Evolutionary conservation across 108 stramenopile genomes (phyloP).

Genomic region (Nitzschia sp.): DNA sequence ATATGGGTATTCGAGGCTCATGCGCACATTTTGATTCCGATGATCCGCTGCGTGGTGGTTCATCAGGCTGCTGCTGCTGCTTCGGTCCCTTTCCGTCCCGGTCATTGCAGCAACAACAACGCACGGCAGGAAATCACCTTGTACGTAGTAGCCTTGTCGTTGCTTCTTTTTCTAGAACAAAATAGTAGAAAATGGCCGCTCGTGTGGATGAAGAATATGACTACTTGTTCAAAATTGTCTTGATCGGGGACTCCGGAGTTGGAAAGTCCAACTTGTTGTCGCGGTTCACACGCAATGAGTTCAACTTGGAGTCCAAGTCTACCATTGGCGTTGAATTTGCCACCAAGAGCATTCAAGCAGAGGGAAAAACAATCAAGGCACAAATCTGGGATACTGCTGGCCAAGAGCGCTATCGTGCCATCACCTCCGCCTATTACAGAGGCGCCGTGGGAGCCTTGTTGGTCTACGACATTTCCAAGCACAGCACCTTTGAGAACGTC

Average conservation of each 20-base stretch:
- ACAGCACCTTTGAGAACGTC: conserved; percentile 97
- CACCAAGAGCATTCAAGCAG: conserved; percentile 81
- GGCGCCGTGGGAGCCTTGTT: conserved; percentile 63
- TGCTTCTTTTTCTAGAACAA: no score
- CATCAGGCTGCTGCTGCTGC: no score
- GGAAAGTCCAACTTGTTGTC: conserved; percentile 98
- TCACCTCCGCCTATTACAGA: conserved; percentile 95
- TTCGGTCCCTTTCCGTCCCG: no score
- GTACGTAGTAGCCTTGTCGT: no score
- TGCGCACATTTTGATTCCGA: no score
- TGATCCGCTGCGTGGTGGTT: no score
- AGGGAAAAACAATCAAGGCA: conserved; percentile 95
- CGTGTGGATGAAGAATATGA: conserved; percentile 96
- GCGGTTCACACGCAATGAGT: conserved; percentile 98
- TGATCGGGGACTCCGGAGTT: conserved; percentile 87
- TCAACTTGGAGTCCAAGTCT: conserved; percentile 96
- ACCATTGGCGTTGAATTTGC: conserved; percentile 99
- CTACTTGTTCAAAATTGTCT: conserved; percentile 93
- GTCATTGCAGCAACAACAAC: no score
- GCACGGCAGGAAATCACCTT: no score
- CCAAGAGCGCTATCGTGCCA: conserved; percentile 97
- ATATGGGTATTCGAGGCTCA: no score
- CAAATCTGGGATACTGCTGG: conserved; percentile 99
- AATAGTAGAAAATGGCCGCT: conserved; percentile 57
- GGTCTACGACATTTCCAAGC: conserved; percentile 99